Evolutionary conservation across 495 filamentous ascomycete species (phyloP), one percentile per base, ranked within the genome.

Genomic region (Oidiodendron maius): DNA sequence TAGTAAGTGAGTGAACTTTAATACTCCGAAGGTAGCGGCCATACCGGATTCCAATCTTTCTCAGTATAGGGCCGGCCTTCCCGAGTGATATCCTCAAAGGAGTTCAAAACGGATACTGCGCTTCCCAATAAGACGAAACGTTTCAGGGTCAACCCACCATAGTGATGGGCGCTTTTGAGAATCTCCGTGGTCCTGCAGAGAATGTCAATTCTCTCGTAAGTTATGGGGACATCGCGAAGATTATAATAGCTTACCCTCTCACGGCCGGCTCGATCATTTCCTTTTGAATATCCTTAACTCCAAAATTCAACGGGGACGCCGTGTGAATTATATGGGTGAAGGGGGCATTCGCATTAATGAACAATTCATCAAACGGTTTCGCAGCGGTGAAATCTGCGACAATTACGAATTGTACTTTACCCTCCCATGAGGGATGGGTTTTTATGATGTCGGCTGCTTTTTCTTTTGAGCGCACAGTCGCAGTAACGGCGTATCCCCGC

Each of bases 21-120:
- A 22, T 4, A 24, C 5, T 10, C 20, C 4, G 24, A 20, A 32
- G 16, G 44, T n/a, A n/a, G n/a, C n/a, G 10, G n/a, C 13, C 39
- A 24, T 55, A 69, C 64, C 1, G 66, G 57, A 37, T 63, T 68
- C 64, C 67, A 72, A 39, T 70, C 59, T 16, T 65, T 58, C 37
- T 66, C 64, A 0, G 62, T 69, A 49, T 64, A 69, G 6, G 51
- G 50, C 40, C 53, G 53, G 17, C 58, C 61, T 17, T 58, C 52
- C 20, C 35, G 10, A 26, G 37, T 52, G 4, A 53, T 24, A 26
- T 68, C 61, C 32, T 65, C 55, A 40, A 57, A 46, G 1, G 59
- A 55, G 44, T 67, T 51, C 9, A 65, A 41, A 3, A 64, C 40
- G 17, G 65, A 34, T 24, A 59, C 60, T 3, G 63, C 61, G 30